Conservation (phyloP, 306 rosid genomes). For the Leucaena leucocephala region DNA sequence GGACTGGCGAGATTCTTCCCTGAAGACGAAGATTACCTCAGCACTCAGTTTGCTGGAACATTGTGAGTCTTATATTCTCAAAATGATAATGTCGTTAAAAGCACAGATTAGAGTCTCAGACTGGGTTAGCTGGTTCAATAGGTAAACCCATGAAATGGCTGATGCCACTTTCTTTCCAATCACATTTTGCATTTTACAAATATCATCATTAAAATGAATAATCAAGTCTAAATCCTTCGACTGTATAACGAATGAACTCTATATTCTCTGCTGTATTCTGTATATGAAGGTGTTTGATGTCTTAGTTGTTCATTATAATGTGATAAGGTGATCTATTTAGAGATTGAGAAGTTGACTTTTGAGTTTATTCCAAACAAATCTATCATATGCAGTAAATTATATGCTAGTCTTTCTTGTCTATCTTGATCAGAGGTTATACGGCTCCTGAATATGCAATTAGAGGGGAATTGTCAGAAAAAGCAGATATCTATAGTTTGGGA, state of each 20-base stretch:
- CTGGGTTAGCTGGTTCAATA: neutral
- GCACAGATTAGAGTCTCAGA: neutral
- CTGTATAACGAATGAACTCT: neutral
- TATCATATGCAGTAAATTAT: neutral
- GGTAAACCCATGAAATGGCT: neutral
- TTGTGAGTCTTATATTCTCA: conserved; percentile 55
- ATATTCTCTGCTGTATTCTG: neutral
- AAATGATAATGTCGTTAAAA: neutral
- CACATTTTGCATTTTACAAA: neutral
- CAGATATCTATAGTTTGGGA: conserved; percentile 91
- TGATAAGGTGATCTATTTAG: neutral
- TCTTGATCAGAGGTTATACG: conserved; percentile 70
- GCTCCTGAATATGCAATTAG: conserved; percentile 95
- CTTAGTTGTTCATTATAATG: neutral
- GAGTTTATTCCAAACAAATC: conserved; percentile 17
- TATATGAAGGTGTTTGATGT: neutral
- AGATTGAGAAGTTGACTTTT: conserved; percentile 12
- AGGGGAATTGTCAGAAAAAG: conserved; percentile 89
- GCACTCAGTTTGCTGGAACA: conserved; percentile 91
- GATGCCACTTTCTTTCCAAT: neutral
- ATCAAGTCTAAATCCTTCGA: neutral
- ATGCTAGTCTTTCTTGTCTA: conserved; percentile 8
- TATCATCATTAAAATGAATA: neutral
- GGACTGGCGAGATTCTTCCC: conserved; percentile 95
- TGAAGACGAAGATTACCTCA: conserved; percentile 88